Conservation (phyloP, 257 asterid genomes). For the Agastache rugosa region DNA sequence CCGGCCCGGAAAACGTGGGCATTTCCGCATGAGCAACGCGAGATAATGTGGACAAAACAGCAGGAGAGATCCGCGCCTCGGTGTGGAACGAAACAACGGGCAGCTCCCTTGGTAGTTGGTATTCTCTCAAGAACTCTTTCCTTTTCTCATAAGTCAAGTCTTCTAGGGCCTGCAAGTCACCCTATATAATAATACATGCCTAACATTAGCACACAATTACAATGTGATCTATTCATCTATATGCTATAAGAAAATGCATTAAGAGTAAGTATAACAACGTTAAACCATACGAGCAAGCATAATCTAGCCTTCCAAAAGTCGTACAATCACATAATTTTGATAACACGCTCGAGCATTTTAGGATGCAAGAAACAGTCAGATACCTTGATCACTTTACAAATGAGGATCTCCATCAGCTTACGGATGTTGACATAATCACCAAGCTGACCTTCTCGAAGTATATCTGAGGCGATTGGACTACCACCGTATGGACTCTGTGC, state of each 20-base stretch:
- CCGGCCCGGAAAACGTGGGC: constrained; percentile 62
- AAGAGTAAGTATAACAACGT: too few relatives aligned
- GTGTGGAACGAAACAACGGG: constrained; percentile 89
- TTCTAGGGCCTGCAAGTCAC: constrained; percentile 95
- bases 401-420: constrained; percentile 91
- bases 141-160: constrained; percentile 88
- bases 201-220: constrained; percentile 26
- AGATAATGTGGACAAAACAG: constrained; percentile 85
- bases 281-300: not conserved
- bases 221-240: not conserved
- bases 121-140: constrained; percentile 73
- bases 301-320: not conserved
- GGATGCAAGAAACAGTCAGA: constrained; percentile 15
- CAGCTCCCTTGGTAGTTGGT: constrained; percentile 78
- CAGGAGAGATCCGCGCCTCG: constrained; percentile 87
- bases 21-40: constrained; percentile 94
- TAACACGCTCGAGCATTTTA: too few relatives aligned
- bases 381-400: constrained; percentile 98
- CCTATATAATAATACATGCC: constrained; percentile 57
- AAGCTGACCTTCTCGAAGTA: constrained; percentile 91
- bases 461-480: constrained; percentile 94
- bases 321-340: not conserved
- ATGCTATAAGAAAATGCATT: too few relatives aligned
- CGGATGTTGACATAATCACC: constrained; percentile 97
- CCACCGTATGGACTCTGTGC: constrained; percentile 99